Base-by-base conservation (phyloP, 1,284 basidiomycete genomes). In the Rhizopogon parksii region DNA sequence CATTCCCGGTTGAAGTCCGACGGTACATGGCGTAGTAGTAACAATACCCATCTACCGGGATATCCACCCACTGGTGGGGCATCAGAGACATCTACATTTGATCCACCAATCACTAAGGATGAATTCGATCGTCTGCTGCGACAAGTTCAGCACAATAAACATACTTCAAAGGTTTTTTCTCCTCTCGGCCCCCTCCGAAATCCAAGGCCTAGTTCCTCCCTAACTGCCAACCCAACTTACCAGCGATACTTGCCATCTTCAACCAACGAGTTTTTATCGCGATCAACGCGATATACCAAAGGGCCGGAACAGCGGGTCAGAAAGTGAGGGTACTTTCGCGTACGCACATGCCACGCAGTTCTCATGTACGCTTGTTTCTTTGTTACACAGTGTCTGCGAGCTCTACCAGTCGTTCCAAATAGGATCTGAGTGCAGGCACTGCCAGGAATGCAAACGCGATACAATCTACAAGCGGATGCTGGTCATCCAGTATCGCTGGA, bases 181-280 rank as follows among this genome's bases (percentile, higher is more conserved):
- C 64, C 64, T 21, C 27, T 65, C 51, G 68, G 42, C 48, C 64
- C 67, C 38, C 64, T 65, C 36, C 65, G 62, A 43, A 24, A 53
- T 2, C 25, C 54, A 6, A n/a, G 46, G 3, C 40, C 51, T 47
- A 47, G 53, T 30, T 21, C 38, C 17, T 36, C 46, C 30, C 27
- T 68, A 17, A 54, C 56, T 40, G 14, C 36, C 30, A 53, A 65
- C 53, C 53, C 54, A 21, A 47, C 40, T 5, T 66, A 56, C 37
- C 52, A 14, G 9, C 12, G 36, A 2, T 63, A 55, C 39, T 57
- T 66, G 50, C 57, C 66, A 4, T 62, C 66, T 11, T 51, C 24
- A 21, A 52, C 15, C 21, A 58, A 60, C 24, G 32, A 9, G 0
- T 57, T 52, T 6, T 66, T 64, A 3, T 46, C 55, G 24, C 56